Evolutionary conservation across 192 early-diverging fungal genomes (phyloP).

Genomic region (Backusella westeae): DNA sequence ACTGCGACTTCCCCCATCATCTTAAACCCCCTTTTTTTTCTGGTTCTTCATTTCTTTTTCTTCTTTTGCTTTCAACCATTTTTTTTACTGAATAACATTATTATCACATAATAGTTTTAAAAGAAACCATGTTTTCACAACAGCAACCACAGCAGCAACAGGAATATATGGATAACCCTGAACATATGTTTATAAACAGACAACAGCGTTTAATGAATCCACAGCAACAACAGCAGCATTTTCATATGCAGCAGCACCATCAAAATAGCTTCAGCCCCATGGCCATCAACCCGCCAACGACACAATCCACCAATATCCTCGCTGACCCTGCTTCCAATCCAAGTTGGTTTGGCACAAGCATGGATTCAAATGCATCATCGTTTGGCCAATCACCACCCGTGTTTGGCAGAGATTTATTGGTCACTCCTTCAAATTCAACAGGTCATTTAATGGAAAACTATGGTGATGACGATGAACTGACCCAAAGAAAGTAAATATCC

Average conservation of each 20-base stretch:
- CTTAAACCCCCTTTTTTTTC: not conserved
- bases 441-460: constrained; percentile 20
- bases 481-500: constrained; percentile 18
- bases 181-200: constrained; percentile 6
- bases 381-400: constrained; percentile 24
- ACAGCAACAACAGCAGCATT: not conserved
- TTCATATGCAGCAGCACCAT: constrained; percentile 5
- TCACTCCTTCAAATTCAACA: constrained; percentile 28
- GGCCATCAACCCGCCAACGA: not conserved
- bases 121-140: not conserved
- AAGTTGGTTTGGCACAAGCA: constrained; percentile 25
- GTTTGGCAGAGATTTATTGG: constrained; percentile 25
- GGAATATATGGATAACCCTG: not conserved
- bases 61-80: not conserved
- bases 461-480: constrained; percentile 14
- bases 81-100: not conserved
- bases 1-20: not conserved
- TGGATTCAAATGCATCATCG: constrained; percentile 27
- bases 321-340: constrained; percentile 11
- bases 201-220: not conserved
- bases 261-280: constrained; percentile 12
- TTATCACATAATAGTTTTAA: not conserved
- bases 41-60: not conserved
- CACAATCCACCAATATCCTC: constrained; percentile 8
- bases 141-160: not conserved